Conservation (phyloP, 176 grass and related monocot species). For the Triticum monococcum region DNA sequence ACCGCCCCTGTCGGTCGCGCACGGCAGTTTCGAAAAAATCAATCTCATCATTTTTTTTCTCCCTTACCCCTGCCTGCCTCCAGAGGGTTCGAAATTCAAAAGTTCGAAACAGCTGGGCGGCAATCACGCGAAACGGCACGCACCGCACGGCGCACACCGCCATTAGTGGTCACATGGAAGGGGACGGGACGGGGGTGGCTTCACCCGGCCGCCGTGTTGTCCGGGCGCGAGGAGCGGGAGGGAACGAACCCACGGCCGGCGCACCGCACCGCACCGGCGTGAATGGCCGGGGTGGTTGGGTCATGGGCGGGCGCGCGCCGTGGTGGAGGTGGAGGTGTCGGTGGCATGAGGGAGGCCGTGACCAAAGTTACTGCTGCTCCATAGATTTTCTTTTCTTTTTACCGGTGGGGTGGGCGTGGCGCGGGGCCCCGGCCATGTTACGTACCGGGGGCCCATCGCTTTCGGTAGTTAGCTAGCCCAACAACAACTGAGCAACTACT, state of each 20-base stretch:
- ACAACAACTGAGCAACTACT: slow-evolving; percentile 41
- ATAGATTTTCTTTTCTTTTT: not conserved
- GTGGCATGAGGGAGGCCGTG: not conserved
- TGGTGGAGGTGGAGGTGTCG: slow-evolving; percentile 2
- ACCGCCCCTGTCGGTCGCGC: slow-evolving; percentile 24
- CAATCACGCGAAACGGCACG: slow-evolving; percentile 9
- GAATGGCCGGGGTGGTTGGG: slow-evolving; percentile 32
- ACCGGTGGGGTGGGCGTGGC: not conserved
- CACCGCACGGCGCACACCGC: no score
- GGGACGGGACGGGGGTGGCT: not conserved
- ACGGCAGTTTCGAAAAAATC: not conserved
- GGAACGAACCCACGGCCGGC: no score
- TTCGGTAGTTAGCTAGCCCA: slow-evolving; percentile 40
- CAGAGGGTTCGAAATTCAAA: not conserved
- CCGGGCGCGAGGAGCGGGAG: not conserved
- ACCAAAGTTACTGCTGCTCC: not conserved
- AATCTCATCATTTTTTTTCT: not conserved
- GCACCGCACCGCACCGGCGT: not conserved
- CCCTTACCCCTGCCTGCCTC: not conserved
- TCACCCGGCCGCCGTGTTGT: not conserved
- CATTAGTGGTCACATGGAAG: not conserved
- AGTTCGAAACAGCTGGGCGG: slow-evolving; percentile 46
- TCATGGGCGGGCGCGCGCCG: not conserved
- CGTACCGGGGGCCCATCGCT: slow-evolving; percentile 20
- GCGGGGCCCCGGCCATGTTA: slow-evolving; percentile 12